phyloP scores from a whole-genome alignment of 495 filamentous ascomycete species.

The Penicillium maclennaniae region DNA sequence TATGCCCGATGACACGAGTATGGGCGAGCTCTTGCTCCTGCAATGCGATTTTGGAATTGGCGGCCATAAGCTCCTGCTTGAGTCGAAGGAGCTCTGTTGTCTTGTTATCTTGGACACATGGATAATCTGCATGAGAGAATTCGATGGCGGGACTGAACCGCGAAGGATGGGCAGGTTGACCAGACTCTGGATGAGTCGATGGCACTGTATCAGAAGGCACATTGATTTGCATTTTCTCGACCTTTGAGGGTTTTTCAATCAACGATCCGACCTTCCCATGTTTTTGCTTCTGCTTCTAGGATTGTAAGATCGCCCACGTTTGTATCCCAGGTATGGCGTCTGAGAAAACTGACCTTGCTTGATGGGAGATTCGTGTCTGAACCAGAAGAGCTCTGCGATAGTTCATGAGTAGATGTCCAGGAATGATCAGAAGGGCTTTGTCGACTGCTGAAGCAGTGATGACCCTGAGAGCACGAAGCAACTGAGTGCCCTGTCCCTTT shows the following conservation, averaged over 20 bases:
- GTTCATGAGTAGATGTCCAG: slow-evolving; percentile 39
- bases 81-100: slow-evolving; percentile 54
- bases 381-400: slow-evolving; percentile 22
- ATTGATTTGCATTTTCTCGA: slow-evolving; percentile 39
- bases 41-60: slow-evolving; percentile 72
- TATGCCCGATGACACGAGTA: slow-evolving; percentile 70
- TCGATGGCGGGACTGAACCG: slow-evolving; percentile 50
- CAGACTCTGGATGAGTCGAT: slow-evolving; percentile 35
- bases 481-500: neutral
- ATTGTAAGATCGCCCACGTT: slow-evolving; percentile 33
- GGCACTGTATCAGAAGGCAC: slow-evolving; percentile 29
- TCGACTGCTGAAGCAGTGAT: slow-evolving; percentile 26
- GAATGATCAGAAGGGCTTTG: slow-evolving; percentile 32
- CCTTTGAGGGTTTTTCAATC: slow-evolving; percentile 26
- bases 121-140: slow-evolving; percentile 30
- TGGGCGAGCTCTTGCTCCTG: slow-evolving; percentile 83
- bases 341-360: slow-evolving; percentile 33
- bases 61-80: slow-evolving; percentile 69
- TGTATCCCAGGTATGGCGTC: neutral
- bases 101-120: slow-evolving; percentile 27
- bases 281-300: slow-evolving; percentile 52
- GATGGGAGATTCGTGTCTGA: slow-evolving; percentile 21
- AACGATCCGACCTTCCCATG: slow-evolving; percentile 26
- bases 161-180: slow-evolving; percentile 48
- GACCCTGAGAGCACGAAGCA: slow-evolving; percentile 12